Evolutionary conservation across 441 rosid species (phyloP).

Genomic region (Corymbia calophylla): DNA sequence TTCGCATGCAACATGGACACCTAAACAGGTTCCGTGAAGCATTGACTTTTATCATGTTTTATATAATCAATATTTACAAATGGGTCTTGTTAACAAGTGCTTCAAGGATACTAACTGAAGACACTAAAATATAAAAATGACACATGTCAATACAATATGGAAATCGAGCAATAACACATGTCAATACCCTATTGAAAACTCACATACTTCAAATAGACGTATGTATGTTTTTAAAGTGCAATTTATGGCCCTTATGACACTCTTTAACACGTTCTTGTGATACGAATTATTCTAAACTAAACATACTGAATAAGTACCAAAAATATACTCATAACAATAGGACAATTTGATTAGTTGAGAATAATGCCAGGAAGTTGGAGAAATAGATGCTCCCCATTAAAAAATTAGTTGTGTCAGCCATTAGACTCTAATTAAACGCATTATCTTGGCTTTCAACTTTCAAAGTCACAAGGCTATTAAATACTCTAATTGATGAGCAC

Average conservation of each 20-base stretch:
- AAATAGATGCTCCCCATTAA: neutral
- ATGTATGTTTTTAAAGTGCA: neutral
- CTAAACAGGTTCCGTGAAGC: neutral
- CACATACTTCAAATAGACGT: neutral
- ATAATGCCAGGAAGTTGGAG: neutral
- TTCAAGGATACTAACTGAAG: neutral
- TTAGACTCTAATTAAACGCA: neutral
- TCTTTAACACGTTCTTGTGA: neutral
- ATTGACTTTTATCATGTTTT: neutral
- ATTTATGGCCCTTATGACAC: neutral
- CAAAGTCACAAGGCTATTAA: neutral
- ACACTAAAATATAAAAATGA: neutral
- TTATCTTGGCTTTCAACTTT: neutral
- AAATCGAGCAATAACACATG: neutral
- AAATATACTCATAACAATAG: neutral
- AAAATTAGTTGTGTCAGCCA: neutral
- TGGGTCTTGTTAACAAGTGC: neutral
- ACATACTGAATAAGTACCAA: neutral
- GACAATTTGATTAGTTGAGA: neutral
- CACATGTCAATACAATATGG: neutral
- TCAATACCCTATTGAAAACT: neutral
- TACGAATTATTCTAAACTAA: neutral
- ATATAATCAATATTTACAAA: neutral
- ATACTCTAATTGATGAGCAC: neutral
- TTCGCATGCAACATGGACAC: neutral